phyloP scores from a whole-genome alignment of 2,329 filamentous ascomycete species.

The Pseudogymnoascus pannorum region DNA sequence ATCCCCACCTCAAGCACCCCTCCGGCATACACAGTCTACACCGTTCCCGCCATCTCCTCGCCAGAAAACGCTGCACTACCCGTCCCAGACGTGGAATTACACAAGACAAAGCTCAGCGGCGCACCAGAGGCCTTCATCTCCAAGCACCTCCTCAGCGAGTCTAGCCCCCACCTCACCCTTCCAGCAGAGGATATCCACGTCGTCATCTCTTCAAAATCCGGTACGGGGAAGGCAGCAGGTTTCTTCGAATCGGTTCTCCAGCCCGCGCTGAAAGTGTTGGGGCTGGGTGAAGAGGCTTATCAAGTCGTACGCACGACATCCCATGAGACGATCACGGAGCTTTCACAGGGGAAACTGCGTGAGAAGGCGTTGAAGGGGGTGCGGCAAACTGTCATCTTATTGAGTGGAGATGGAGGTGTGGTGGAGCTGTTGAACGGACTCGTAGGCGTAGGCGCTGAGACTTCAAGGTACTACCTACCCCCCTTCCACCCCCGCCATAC shows the following conservation, averaged over 20 bases:
- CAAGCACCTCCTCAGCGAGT: neutral
- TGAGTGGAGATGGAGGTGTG: slow-evolving; percentile 83
- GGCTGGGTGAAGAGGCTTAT: slow-evolving; percentile 36
- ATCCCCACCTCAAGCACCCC: neutral
- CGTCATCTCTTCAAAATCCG: slow-evolving; percentile 61
- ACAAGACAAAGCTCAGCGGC: neutral
- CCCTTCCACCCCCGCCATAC: slow-evolving; percentile 12
- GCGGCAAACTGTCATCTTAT: slow-evolving; percentile 60
- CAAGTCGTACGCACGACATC: slow-evolving; percentile 56
- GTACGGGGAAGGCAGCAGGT: slow-evolving; percentile 46
- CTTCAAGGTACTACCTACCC: slow-evolving; percentile 23
- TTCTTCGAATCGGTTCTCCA: slow-evolving; percentile 51
- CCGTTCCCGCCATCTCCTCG: neutral
- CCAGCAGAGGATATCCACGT: slow-evolving; percentile 42
- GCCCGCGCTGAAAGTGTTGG: slow-evolving; percentile 45
- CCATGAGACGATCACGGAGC: slow-evolving; percentile 54
- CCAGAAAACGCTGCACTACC: neutral
- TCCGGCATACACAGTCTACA: neutral
- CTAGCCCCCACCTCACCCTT: neutral
- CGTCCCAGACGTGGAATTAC: neutral
- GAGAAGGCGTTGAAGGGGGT: slow-evolving; percentile 40
- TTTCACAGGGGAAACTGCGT: slow-evolving; percentile 46
- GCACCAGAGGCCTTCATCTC: neutral
- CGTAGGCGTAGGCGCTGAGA: slow-evolving; percentile 25
- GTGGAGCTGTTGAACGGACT: slow-evolving; percentile 74